Evolutionary conservation across 73 alveolate genomes (phyloP), one percentile per base, ranked within the genome.

Genomic region (Effrenium voratum): DNA sequence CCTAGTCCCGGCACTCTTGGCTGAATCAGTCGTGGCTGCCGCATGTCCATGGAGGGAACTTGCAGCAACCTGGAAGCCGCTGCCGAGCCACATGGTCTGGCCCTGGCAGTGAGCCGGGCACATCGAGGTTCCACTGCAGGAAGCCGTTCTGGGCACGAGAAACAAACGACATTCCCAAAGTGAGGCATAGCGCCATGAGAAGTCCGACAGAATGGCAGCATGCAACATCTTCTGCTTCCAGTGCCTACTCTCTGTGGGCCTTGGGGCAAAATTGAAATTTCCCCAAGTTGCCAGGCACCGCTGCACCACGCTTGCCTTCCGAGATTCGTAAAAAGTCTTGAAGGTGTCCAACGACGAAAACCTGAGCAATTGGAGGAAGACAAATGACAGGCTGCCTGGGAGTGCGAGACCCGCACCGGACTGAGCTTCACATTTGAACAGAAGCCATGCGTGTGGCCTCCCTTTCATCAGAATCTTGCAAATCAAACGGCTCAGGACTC

Each of bases 321-420:
- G 44, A 70, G 97, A 32, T 52, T 90, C 97, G 26, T 90, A 90
- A 75, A 90, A 90, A 0, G 97, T 90, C 87, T 90, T 86, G 76
- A 90, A 90, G 87, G 97, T 90, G 43, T 90, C 83, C 41, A 90
- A 55, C 1, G 97, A 68, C 19, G 97, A 90, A 79, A 90, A 90
- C 87, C 97, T 90, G 36, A 40, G 82, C n/a, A n/a, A n/a, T n/a
- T n/a, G n/a, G n/a, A n/a, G n/a, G n/a, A n/a, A n/a, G n/a, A n/a
- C n/a, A n/a, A n/a, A n/a, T n/a, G n/a, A n/a, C n/a, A n/a, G n/a
- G n/a, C n/a, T n/a, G n/a, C n/a, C n/a, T n/a, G n/a, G n/a, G n/a
- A n/a, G n/a, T n/a, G n/a, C n/a, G n/a, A n/a, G n/a, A n/a, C n/a
- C n/a, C n/a, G n/a, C n/a, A n/a, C n/a, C n/a, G n/a, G n/a, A n/a